Base-by-base conservation (phyloP, 192 early-diverging fungal genomes). In the Cetraspora pellucida region DNA sequence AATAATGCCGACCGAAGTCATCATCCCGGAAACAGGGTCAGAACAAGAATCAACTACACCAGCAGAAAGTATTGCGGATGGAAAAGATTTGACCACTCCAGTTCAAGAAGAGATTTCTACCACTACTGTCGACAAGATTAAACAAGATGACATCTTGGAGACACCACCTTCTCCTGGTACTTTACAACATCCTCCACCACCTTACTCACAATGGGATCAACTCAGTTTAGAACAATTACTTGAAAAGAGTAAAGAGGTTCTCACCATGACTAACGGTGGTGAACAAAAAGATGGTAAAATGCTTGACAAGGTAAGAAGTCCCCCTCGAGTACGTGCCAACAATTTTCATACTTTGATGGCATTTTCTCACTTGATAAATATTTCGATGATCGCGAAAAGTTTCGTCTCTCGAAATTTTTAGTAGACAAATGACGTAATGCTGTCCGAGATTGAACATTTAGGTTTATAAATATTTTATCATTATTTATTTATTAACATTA, bases 251-350 rank as follows among this genome's bases (percentile, higher is more conserved):
- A 27, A 59, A 43, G 74, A 75, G 46, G 47, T 75, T 19, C 31
- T 75, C 25, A 52, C 9, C 43, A 59, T 72, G 17, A 52, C 70
- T 21, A 47, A 72, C 30, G 54, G 70, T 54, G 58, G 44, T 50
- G 25, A 63, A 19, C 28, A 64, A 60, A 63, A 60, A 21, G 43
- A 75, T 21, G 55, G 54, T 1, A 59, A 64, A 37, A 23, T 75
- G 74, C 59, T 75, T 64, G 60, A 75, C 27, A 75, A 75, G 74
- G 74, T 75, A 75, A 64, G 58, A n/a, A 10, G 16, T 16, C 23
- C 31, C 19, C 13, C 0, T 25, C 68, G 31, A 70, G 68, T 70
- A 70, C 68, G 68, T 70, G 59, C 59, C 59, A 61, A 28, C 23
- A 28, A 28, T 61, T 61, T 28, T 61, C 27, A 30, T n/a, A 28